Conservation (phyloP, 129 eudicot species). For the Artemisia argyi region DNA sequence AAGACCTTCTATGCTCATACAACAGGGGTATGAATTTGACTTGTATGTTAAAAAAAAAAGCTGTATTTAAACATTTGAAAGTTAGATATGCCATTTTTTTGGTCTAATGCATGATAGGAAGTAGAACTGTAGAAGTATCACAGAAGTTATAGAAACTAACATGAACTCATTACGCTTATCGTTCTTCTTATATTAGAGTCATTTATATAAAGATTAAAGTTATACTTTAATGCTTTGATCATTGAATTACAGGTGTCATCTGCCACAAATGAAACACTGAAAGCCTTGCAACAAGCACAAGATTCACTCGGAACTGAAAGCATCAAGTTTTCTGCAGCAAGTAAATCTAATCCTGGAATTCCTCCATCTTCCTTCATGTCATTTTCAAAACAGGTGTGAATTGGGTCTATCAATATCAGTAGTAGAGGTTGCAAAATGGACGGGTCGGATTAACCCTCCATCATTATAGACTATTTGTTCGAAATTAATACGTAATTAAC, state of each 20-base stretch:
- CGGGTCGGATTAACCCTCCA: background rate
- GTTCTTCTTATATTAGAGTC: background rate
- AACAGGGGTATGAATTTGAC: constrained; percentile 53
- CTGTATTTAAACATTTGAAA: too few relatives aligned
- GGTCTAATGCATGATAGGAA: too few relatives aligned
- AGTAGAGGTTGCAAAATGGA: constrained; percentile 11
- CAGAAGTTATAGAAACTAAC: too few relatives aligned
- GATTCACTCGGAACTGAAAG: constrained; percentile 60
- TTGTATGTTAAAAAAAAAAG: too few relatives aligned
- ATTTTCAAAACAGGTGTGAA: constrained; percentile 68
- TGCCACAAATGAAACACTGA: constrained; percentile 51
- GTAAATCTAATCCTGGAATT: constrained; percentile 80
- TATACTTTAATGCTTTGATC: constrained; percentile 7
- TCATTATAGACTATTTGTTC: background rate
- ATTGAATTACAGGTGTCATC: constrained; percentile 46
- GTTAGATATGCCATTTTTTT: too few relatives aligned
- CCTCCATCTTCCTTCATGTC: constrained; percentile 98
- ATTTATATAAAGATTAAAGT: background rate
- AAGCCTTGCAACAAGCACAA: constrained; percentile 66
- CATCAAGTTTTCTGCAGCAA: constrained; percentile 59
- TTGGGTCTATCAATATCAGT: background rate
- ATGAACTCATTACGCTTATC: too few relatives aligned
- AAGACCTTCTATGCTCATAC: constrained; percentile 79
- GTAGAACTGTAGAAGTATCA: too few relatives aligned
- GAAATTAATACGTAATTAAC: background rate